These are phyloP conservation scores for Panicum virgatum DNA, from an alignment of 202 grass and related monocot genomes.

Conservation along the genomic window DNA sequence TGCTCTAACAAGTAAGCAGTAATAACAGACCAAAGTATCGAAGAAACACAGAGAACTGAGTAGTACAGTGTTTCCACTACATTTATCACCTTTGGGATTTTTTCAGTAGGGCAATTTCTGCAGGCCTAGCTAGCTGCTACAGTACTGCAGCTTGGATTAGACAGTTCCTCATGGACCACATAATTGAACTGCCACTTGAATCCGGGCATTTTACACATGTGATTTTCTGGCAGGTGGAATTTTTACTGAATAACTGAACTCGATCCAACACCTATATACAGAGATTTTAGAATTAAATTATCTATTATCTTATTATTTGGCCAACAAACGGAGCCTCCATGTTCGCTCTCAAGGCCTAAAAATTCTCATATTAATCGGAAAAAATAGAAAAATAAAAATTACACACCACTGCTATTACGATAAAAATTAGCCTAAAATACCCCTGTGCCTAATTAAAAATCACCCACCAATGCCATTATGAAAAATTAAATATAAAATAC, in stretches of 20 bases:
- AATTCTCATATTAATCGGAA: no score
- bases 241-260: not conserved
- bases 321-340: no score
- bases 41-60: not conserved
- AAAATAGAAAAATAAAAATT: no score
- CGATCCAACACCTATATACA: not conserved
- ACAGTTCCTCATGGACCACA: constrained; percentile 29
- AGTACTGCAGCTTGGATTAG: not conserved
- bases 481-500: no score
- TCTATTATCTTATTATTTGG: no score
- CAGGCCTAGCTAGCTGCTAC: not conserved
- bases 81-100: not conserved
- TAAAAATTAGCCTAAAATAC: no score
- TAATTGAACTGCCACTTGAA: not conserved
- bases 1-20: not conserved
- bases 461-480: no score
- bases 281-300: not conserved
- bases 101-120: constrained; percentile 1
- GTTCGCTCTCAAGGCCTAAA: no score
- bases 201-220: not conserved
- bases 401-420: no score
- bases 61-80: not conserved
- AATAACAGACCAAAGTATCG: constrained; percentile 3
- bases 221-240: not conserved
- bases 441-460: no score